Base-by-base conservation (phyloP, 129 eudicot species). In the Dittrichia graveolens region DNA sequence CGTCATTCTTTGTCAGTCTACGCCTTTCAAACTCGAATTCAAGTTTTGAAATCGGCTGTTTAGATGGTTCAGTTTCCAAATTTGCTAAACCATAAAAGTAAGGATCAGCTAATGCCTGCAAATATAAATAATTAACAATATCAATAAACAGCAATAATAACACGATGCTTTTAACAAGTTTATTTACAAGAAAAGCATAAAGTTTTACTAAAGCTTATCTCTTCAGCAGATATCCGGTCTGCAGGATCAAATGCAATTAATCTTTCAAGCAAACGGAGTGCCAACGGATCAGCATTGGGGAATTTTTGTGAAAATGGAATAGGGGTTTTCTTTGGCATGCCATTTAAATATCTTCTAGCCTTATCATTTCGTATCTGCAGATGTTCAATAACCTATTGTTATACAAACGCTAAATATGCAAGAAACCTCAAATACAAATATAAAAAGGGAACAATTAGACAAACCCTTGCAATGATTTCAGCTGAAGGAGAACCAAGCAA, bases 11-110 rank as follows among this genome's bases (percentile, higher is more conserved):
- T 11, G 87, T 74, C 75, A 92, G 71, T 61, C 87, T 89, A 62
- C 93, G 79, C 66, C 86, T 88, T 80, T 92, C 97, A 87, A 92
- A 92, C 44, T 86, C 97, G 67, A 92, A 92, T 78, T 92, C 97
- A 61, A 89, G 85, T 78, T 86, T 92, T 40, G 97, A 87, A 68
- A 89, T 92, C 7, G 84, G 97, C 46, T 89, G 87, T 50, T 84
- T 86, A 59, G 93, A 86, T 48, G 96, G 97, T 75, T 92, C 97
- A 46, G 87, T 75, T 69, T 88, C 97, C 80, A 89, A 76, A 81
- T 91, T 81, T 45, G 96, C 87, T 80, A 91, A 75, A 59, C 93
- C 88, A 65, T 62, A 39, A 73, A 91, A 91, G 75, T 91, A 91
- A 0, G 95, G 97, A 86, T 91, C 92, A 2, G 93, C 83, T 77